Evolutionary conservation across 2,329 filamentous ascomycete species (phyloP).

Genomic region (Helotiales sp.): DNA sequence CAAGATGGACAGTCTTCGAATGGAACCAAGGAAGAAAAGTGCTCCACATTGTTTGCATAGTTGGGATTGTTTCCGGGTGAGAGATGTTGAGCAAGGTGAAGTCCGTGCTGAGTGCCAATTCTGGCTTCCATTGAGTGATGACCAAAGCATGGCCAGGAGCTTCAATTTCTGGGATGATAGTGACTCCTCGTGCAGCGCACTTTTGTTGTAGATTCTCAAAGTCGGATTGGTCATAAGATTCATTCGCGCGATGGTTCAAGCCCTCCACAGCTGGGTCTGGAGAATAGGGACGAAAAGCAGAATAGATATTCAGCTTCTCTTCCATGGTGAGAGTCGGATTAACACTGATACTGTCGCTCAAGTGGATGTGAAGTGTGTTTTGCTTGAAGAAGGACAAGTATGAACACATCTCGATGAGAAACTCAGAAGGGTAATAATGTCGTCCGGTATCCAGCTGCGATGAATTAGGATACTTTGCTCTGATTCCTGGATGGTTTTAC

Average conservation of each 20-base stretch:
- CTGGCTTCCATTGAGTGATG: slow-evolving; percentile 59
- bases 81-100: slow-evolving; percentile 55
- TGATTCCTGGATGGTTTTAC: background rate
- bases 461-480: background rate
- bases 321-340: slow-evolving; percentile 48
- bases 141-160: slow-evolving; percentile 56
- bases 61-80: slow-evolving; percentile 53
- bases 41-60: slow-evolving; percentile 52
- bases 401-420: slow-evolving; percentile 56
- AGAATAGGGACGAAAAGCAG: slow-evolving; percentile 55
- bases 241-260: slow-evolving; percentile 51
- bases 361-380: slow-evolving; percentile 58
- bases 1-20: slow-evolving; percentile 54
- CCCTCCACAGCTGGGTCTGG: slow-evolving; percentile 47
- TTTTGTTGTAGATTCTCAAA: slow-evolving; percentile 53
- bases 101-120: slow-evolving; percentile 48
- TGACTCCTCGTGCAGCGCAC: slow-evolving; percentile 56
- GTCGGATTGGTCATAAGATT: slow-evolving; percentile 52
- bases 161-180: slow-evolving; percentile 60
- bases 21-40: slow-evolving; percentile 57
- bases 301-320: slow-evolving; percentile 48
- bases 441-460: slow-evolving; percentile 51
- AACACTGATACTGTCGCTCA: slow-evolving; percentile 56
- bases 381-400: slow-evolving; percentile 64
- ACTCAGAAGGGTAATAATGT: slow-evolving; percentile 55